Conservation (phyloP, 768 basidiomycete species). For the Rhodocollybia butyracea region DNA sequence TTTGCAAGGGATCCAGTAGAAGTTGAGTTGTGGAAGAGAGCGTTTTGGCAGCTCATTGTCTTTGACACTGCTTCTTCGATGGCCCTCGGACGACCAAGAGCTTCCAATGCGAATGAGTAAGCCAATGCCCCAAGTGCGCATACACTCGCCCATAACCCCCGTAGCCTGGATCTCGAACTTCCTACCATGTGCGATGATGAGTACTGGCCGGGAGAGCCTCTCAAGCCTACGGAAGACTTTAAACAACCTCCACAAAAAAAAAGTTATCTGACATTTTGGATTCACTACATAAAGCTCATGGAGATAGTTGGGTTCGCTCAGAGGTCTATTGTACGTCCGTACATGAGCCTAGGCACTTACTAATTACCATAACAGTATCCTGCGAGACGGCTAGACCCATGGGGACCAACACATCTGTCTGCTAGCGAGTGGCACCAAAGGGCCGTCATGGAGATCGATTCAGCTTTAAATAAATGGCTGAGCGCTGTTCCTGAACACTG, state of each 20-base stretch:
- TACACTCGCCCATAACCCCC: not conserved
- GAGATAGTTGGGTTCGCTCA: not conserved
- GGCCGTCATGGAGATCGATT: constrained; percentile 17
- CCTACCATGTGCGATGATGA: constrained; percentile 57
- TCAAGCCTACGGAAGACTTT: constrained; percentile 1
- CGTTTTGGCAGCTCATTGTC: constrained; percentile 9
- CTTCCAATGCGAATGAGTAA: constrained; percentile 38
- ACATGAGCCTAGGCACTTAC: too few species aligned
- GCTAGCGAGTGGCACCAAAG: not conserved
- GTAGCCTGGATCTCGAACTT: constrained; percentile 40
- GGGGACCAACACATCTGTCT: not conserved
- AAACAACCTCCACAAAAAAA: constrained; percentile 5
- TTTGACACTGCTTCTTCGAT: constrained; percentile 8
- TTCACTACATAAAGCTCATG: not conserved
- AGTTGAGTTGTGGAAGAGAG: constrained; percentile 10
- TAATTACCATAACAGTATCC: not conserved
- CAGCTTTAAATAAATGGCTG: constrained; percentile 60
- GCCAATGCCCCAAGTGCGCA: not conserved
- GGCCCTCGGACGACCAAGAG: constrained; percentile 48
- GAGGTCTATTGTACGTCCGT: too few species aligned
- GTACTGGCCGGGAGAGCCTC: constrained; percentile 8
- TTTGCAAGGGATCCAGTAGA: not conserved
- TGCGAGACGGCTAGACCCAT: not conserved
- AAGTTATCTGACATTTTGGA: not conserved
- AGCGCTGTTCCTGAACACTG: constrained; percentile 46